Base-by-base conservation (phyloP, 305 asterid genomes). In the Fraxinus sp. region DNA sequence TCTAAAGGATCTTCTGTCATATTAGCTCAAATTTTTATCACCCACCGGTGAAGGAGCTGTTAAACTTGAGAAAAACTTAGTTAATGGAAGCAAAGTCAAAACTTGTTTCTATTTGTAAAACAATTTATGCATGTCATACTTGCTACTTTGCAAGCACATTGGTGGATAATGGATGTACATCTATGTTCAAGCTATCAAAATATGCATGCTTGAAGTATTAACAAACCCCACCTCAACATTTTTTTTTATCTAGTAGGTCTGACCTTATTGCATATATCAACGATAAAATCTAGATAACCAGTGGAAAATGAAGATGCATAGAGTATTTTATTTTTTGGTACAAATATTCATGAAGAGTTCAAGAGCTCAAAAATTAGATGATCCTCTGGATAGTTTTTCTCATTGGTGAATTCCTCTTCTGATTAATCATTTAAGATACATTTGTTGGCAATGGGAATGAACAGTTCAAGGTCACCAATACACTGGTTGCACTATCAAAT, bases 381-480 rank as follows among this genome's bases (percentile, higher is more conserved):
- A n/a, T 77, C 37, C 55, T 66, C 37, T 46, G 18, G 16, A 33
- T 46, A 28, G 18, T 66, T 57, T 1, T 68, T 68, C 74, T 22
- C 62, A 20, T 79, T 76, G 14, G 68, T 75, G 36, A 68, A 52
- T 32, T 30, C 11, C 46, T 14, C 44, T 10, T 70, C 76, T 71
- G 44, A 71, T 71, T 71, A 71, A 30, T 32, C 46, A 32, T 16
- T 33, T 33, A 33, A 26, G 52, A 55, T 20, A 44, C 35, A 37
- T 57, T 57, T 79, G 73, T 44, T 35, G 39, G 62, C 57, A 71
- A 71, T 39, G 66, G 41, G 68, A 11, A 66, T 55, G 78, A 68
- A 28, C 68, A 24, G 64, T 70, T 28, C 76, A 52, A 59, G 74
- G 78, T 78, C 77, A 64, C 26, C 78, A 39, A 73, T 73, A 75